These are phyloP conservation scores for Aspergillus sp. DNA, from an alignment of 2,329 filamentous ascomycete species.

Conservation along the genomic window DNA sequence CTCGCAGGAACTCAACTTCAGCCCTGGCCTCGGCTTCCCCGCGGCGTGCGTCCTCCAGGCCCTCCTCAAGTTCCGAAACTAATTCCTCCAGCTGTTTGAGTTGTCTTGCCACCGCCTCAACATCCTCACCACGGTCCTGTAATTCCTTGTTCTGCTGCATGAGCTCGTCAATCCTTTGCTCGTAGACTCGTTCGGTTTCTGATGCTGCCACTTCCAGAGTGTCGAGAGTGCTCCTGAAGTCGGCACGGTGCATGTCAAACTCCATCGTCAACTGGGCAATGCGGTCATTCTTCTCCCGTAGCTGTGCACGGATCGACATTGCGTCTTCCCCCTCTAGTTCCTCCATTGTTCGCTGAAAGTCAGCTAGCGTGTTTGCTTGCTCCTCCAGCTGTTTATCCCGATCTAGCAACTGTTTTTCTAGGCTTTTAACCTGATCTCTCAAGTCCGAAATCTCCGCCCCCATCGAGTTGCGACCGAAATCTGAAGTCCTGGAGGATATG, in stretches of 20 bases:
- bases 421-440: conserved; percentile 73
- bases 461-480: conserved; percentile 32
- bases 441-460: conserved; percentile 44
- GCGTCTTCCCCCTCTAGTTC: conserved; percentile 82
- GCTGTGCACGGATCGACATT: conserved; percentile 74
- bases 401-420: conserved; percentile 77
- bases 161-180: conserved; percentile 63
- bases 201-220: conserved; percentile 93
- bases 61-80: conserved; percentile 95
- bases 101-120: conserved; percentile 87
- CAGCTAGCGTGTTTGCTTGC: conserved; percentile 77
- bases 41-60: conserved; percentile 88
- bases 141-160: conserved; percentile 82
- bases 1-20: conserved; percentile 92
- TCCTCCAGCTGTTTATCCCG: conserved; percentile 87
- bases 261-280: conserved; percentile 91
- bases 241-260: conserved; percentile 91
- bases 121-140: conserved; percentile 82
- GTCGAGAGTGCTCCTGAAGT: conserved; percentile 96
- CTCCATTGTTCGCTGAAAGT: conserved; percentile 88
- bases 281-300: conserved; percentile 96
- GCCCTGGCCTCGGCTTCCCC: conserved; percentile 95
- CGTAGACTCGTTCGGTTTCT: conserved; percentile 93
- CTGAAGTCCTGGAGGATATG: conserved; percentile 37
- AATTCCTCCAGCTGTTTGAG: conserved; percentile 95